phyloP scores from a whole-genome alignment of 1,284 basidiomycete genomes.

The Phylloboletellus chloephorus region DNA sequence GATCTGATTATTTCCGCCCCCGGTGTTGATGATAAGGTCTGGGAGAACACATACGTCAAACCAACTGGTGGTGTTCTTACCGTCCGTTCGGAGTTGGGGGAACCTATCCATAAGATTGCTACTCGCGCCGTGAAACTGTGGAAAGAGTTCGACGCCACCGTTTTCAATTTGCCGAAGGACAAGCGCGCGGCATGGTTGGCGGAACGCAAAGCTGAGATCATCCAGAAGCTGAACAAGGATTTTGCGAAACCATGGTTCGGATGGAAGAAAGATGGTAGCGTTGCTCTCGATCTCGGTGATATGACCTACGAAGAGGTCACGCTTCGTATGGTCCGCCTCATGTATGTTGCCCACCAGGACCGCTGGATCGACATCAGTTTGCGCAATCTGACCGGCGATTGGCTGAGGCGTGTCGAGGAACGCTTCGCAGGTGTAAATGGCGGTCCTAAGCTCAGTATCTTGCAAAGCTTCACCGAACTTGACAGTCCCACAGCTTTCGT shows the following conservation, averaged over 20 bases:
- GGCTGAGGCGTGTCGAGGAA: conserved; percentile 95
- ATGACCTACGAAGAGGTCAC: conserved; percentile 99
- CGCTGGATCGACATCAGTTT: conserved; percentile 95
- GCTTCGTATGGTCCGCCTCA: conserved; percentile 84
- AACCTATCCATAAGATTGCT: conserved; percentile 98
- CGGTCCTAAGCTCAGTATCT: conserved; percentile 72
- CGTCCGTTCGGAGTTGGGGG: conserved; percentile 95
- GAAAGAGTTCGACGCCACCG: conserved; percentile 96
- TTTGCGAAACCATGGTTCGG: conserved; percentile 98
- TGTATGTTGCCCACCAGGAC: conserved; percentile 88
- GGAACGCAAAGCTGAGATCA: conserved; percentile 85
- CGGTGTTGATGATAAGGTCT: conserved; percentile 87
- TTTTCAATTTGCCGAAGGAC: conserved; percentile 93
- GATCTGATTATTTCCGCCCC: conserved; percentile 91
- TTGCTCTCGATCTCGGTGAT: conserved; percentile 83
- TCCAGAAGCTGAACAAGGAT: conserved; percentile 89
- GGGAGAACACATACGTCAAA: conserved; percentile 95
- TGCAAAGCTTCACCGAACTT: conserved; percentile 86
- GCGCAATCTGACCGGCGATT: conserved; percentile 93
- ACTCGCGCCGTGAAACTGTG: conserved; percentile 95
- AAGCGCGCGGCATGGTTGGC: conserved; percentile 87
- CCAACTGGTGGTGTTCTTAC: conserved; percentile 96
- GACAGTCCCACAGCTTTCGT: conserved; percentile 81
- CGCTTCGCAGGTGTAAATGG: conserved; percentile 92
- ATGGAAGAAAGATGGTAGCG: conserved; percentile 84